phyloP scores from a whole-genome alignment of 306 rosid species.

The Glycine tomentella region DNA sequence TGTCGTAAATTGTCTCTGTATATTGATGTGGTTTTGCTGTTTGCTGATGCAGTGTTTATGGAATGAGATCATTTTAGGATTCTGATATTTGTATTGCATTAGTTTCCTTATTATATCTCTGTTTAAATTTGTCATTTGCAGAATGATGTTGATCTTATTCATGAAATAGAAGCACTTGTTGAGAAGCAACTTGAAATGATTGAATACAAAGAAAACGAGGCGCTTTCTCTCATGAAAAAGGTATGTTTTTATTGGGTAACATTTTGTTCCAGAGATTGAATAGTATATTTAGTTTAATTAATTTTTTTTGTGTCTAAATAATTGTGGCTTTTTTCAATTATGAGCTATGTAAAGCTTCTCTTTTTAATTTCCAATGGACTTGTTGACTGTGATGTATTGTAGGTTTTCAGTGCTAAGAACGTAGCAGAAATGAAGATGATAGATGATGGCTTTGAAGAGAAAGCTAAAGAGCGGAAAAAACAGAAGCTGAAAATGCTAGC shows the following conservation, averaged over 20 bases:
- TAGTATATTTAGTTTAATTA: slow-evolving; percentile 1
- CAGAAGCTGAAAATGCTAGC: slow-evolving; percentile 67
- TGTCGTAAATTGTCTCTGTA: background rate
- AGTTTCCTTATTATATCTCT: slow-evolving; percentile 23
- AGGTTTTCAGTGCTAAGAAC: slow-evolving; percentile 82
- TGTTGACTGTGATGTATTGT: slow-evolving; percentile 35
- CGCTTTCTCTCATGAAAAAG: slow-evolving; percentile 65
- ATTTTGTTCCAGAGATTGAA: background rate
- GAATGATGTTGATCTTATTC: slow-evolving; percentile 78
- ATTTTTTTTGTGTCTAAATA: background rate
- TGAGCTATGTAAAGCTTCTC: no score
- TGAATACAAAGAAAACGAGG: slow-evolving; percentile 82
- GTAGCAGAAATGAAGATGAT: slow-evolving; percentile 83
- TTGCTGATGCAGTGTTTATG: background rate
- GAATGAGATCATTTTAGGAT: slow-evolving; percentile 36
- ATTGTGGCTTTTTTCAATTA: background rate
- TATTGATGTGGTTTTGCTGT: slow-evolving; percentile 7
- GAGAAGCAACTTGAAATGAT: slow-evolving; percentile 69
- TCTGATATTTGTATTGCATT: background rate
- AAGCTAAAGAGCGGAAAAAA: slow-evolving; percentile 72
- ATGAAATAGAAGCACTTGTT: slow-evolving; percentile 69
- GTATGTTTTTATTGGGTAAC: slow-evolving; percentile 43
- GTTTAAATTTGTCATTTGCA: slow-evolving; percentile 50
- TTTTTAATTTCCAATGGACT: background rate
- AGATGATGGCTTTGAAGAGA: slow-evolving; percentile 86